Conservation (phyloP, 176 grass and related monocot species). For the Areca catechu region DNA sequence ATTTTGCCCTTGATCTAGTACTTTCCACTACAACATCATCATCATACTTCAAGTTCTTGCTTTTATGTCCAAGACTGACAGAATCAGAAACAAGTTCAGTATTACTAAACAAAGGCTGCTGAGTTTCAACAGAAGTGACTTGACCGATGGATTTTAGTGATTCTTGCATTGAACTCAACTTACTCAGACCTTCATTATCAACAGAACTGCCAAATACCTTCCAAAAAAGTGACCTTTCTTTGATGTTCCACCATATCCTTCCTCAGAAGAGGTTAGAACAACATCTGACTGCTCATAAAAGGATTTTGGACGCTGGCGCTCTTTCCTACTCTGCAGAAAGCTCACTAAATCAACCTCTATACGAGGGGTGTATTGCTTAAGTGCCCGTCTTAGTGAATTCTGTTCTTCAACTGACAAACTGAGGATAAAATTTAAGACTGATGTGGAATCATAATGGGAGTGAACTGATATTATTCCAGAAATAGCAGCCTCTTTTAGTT, state of each 20-base stretch:
- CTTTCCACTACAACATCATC: slow-evolving; percentile 24
- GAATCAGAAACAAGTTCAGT: slow-evolving; percentile 20
- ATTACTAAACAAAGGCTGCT: slow-evolving; percentile 33
- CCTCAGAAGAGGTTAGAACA: slow-evolving; percentile 83
- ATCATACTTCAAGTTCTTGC: slow-evolving; percentile 37
- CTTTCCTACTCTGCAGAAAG: slow-evolving; percentile 98
- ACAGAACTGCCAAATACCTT: slow-evolving; percentile 65
- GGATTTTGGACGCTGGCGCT: slow-evolving; percentile 66
- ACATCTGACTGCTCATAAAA: slow-evolving; percentile 70
- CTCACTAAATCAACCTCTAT: slow-evolving; percentile 99
- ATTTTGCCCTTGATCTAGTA: slow-evolving; percentile 58
- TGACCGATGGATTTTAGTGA: slow-evolving; percentile 25
- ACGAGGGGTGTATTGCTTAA: slow-evolving; percentile 89
- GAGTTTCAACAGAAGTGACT: slow-evolving; percentile 38
- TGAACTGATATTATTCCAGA: slow-evolving; percentile 95
- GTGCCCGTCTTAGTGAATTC: slow-evolving; percentile 75
- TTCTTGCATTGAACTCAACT: slow-evolving; percentile 45
- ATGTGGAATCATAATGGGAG: slow-evolving; percentile 83
- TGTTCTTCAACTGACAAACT: slow-evolving; percentile 94
- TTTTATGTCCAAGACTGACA: slow-evolving; percentile 29
- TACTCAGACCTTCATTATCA: slow-evolving; percentile 49
- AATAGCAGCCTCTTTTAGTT: slow-evolving; percentile 94
- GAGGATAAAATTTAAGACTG: slow-evolving; percentile 97
- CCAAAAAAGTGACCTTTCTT: slow-evolving; percentile 78
- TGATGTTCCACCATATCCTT: slow-evolving; percentile 58